Base-by-base conservation (phyloP, 345 rosid genomes). In the Isatis tinctoria region DNA sequence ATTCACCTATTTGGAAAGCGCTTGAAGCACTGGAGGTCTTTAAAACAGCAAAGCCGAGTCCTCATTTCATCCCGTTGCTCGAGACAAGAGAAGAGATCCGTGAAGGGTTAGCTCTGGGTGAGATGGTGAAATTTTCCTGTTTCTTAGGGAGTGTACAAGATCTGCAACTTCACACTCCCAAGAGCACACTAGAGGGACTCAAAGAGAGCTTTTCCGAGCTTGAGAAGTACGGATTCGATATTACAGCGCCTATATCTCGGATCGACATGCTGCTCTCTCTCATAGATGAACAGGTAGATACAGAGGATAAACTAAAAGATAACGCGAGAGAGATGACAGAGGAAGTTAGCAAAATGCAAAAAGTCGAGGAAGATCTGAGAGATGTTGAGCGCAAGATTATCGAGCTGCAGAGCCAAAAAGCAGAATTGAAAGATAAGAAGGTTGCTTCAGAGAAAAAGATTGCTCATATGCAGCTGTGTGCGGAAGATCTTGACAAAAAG, bases 31-130 rank as follows among this genome's bases (percentile, higher is more conserved):
- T 88, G 84, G 88, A 83, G 59, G 75, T 80, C 4, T 90, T 84
- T 67, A 80, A 70, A 47, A 18, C 56, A 36, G 22, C 80, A 20
- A 87, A 88, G 14, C 92, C 88, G 65, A 80, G 62, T 8, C 94
- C 92, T 6, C 97, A 90, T 77, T 90, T 90, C 66, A 74, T 3
- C 17, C 90, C 97, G 32, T 69, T 90, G 70, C 44, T 69, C 39
- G 81, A 81, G 39, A 82, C 70, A 22, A 84, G 69, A 76, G 91
- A 84, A 76, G 87, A 82, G 79, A 82, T 78, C 53, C 88, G 91
- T 8, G 96, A 90, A 82, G 93, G 96, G 44, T 52, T 77, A 9
- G 94, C 97, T 26, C 74, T 86, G 58, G 90, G 92, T 45, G 53
- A 74, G 40, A 87, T 86, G 92, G 87, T 89, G 28, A 88, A 75